Evolutionary conservation across 1,139 yeast genomes (phyloP).

Genomic region (Scheffersomyces segobiensis): DNA sequence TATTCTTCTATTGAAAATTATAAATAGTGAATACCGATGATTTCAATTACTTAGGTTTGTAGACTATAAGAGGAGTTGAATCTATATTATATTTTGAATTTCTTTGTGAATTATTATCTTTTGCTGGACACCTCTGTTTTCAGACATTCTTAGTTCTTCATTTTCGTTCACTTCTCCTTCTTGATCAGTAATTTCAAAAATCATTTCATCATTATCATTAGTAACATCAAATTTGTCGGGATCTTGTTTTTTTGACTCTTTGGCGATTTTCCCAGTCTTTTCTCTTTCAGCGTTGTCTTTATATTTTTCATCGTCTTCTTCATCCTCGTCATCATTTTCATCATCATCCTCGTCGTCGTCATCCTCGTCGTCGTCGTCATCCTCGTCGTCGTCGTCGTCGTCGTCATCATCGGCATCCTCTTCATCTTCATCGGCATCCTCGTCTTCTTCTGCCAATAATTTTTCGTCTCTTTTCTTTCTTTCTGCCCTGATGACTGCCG

Average conservation of each 20-base stretch:
- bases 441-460: constrained; percentile 20
- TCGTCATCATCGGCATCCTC: constrained; percentile 22
- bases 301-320: constrained; percentile 23
- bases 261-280: background rate
- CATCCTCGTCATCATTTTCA: constrained; percentile 38
- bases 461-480: constrained; percentile 20
- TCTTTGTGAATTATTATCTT: constrained; percentile 7
- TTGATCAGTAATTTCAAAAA: constrained; percentile 32
- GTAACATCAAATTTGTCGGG: constrained; percentile 8
- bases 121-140: constrained; percentile 1
- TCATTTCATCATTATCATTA: constrained; percentile 32
- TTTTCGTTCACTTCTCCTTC: constrained; percentile 8
- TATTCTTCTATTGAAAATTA: no score
- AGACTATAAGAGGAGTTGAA: background rate
- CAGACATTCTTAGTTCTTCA: constrained; percentile 4
- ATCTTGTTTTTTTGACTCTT: background rate
- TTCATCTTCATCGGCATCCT: constrained; percentile 27
- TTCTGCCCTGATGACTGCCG: constrained; percentile 34
- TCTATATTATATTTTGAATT: constrained; percentile 5
- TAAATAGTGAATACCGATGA: background rate
- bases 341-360: constrained; percentile 41
- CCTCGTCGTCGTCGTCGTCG: constrained; percentile 32
- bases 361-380: constrained; percentile 33
- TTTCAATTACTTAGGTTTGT: no score
- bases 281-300: constrained; percentile 7